A percentile compares a stretch with the other conserved stretches of the same genome.
Evolutionary conservation across 2,329 filamentous ascomycete genomes (phyloP).

Genomic region (Fusarium nematophilum): DNA sequence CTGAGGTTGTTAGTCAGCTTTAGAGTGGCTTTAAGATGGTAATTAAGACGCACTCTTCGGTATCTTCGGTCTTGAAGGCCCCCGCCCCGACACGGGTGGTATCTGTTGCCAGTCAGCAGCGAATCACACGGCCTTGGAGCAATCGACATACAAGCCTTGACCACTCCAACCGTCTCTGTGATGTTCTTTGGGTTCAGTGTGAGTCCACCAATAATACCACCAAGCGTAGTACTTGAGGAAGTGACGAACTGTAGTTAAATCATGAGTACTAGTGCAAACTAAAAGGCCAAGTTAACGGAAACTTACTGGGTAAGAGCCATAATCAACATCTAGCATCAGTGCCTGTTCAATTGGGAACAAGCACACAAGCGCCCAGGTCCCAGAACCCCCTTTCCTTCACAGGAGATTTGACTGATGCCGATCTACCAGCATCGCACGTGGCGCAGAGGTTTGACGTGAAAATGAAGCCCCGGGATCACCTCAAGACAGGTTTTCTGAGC

Average conservation of each 20-base stretch:
- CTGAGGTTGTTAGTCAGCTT: conserved; percentile 39
- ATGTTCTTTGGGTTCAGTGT: conserved; percentile 71
- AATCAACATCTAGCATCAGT: conserved; percentile 75
- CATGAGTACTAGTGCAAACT: conserved; percentile 21
- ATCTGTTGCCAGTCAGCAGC: conserved; percentile 53
- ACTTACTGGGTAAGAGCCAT: conserved; percentile 52
- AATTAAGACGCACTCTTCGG: conserved; percentile 48
- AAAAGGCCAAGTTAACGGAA: conserved; percentile 20
- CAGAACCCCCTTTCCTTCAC: conserved; percentile 30
- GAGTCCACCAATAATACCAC: conserved; percentile 71
- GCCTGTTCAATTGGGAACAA: conserved; percentile 44
- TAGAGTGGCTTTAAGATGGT: conserved; percentile 28
- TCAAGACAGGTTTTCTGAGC: conserved; percentile 14
- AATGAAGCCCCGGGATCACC: conserved; percentile 19
- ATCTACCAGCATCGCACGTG: conserved; percentile 15
- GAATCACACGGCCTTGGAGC: conserved; percentile 26
- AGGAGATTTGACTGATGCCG: conserved; percentile 25
- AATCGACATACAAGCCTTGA: conserved; percentile 68
- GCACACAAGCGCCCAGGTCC: conserved; percentile 30
- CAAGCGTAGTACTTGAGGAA: conserved; percentile 64
- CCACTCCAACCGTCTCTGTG: conserved; percentile 71
- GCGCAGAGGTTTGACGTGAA: conserved; percentile 19
- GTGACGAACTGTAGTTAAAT: conserved; percentile 57
- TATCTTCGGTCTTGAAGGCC: conserved; percentile 74
- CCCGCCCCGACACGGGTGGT: conserved; percentile 72